Base-by-base conservation (phyloP, 2,329 filamentous ascomycete species). In the Trichocomaceae sp. region DNA sequence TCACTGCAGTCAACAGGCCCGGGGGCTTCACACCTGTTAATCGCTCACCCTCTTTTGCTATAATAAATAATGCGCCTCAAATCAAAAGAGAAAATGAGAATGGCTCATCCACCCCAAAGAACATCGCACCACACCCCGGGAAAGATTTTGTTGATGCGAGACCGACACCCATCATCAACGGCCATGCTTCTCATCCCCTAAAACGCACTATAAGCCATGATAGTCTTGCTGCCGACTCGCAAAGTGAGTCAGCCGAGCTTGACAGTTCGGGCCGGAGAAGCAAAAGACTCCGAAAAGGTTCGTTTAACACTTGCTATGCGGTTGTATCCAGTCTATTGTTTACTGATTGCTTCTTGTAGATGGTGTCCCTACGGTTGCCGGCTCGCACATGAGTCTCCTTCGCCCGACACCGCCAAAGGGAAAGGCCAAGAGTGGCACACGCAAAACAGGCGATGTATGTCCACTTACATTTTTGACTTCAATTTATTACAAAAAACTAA, bases 371-470 rank as follows among this genome's bases (percentile, higher is more conserved):
- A 96, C 89, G 33, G 90, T 99, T 62, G 90, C 90, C 60, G 93
- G 93, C 53, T 97, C 92, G 51, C 90, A 97, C 73, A 97, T 97
- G 90, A 93, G 89, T 58, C 83, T 92, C 65, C 90, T 95, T 66
- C 88, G 92, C 52, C 89, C 92, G 55, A 85, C 87, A 23, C 85
- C 85, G 15, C 72, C 75, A 8, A 88, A 75, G 51, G 67, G 76
- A 42, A 77, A 78, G 48, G 78, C 79, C 47, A 81, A 83, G 63
- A 79, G 79, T 58, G 77, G 77, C 35, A 75, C 77, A 50, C 77
- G 79, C 53, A 80, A 79, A 62, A 77, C 76, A 31, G 82, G 83
- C 58, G 81, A 86, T 67, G 79, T 81, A 72, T 67, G 71, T 61
- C 22, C 37, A 19, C 59, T 17, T 15, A 54, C 55, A 31, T 54